Evolutionary conservation across 208 protist genomes (phyloP), one percentile per base, ranked within the genome.

Genomic region (Leishmania gerbilli): DNA sequence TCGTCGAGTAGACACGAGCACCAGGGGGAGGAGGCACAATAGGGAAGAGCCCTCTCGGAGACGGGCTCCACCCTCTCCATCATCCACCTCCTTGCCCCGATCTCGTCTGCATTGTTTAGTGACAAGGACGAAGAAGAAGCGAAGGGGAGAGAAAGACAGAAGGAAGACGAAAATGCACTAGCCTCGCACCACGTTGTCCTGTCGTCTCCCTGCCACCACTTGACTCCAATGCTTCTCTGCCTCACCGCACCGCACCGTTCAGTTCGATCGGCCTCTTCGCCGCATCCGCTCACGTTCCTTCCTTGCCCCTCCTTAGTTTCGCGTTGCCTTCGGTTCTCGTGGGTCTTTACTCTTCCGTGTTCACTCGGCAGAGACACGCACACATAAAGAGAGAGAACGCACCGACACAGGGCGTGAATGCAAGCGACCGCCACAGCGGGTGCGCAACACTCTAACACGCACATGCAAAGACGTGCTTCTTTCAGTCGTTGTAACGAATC

Each of bases 401-500:
- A 74, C 55, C 31, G 58, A 21, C 34, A 81, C 13, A 77, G 69
- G 72, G 55, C 67, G 47, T 64, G 78, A 5, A 21, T 17, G 67
- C 31, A 40, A 21, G 31, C 11, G n/a, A 77, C 31, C 31, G 7
- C 49, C 37, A 37, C n/a, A 58, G 37, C 34, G 17, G 49, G 62
- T 34, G 21, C 45, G 58, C 45, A 78, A 34, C 53, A 37, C 24
- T 24, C 69, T 19, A 45, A 11, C 45, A 34, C n/a, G 11, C 34
- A 21, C 69, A 53, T 74, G 24, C 47, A 53, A n/a, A 8, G 8
- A 19, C 31, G 45, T 45, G 34, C n/a, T 62, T 76, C 69, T 40
- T 67, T 71, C 76, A 74, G 65, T 87, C 79, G 19, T 75, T 75
- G 55, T 84, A 69, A 31, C 79, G 37, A 6, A 87, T 65, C 67